A percentile compares a stretch with the other conserved stretches of the same genome.
These are phyloP conservation scores for Suillus sp. DNA, from an alignment of 768 basidiomycete species.

Conservation along the genomic window DNA sequence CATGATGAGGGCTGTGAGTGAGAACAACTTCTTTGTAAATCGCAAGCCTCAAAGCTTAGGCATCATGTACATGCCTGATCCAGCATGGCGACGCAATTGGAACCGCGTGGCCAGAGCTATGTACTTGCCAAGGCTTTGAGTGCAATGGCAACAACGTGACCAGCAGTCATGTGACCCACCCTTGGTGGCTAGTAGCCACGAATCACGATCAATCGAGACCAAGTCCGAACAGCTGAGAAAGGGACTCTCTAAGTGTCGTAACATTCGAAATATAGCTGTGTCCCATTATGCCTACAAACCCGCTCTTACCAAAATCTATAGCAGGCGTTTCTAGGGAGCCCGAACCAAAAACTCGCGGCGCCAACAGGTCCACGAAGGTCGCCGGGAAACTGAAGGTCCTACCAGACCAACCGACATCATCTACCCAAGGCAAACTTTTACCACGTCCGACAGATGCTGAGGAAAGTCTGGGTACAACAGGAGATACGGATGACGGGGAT, in stretches of 20 bases:
- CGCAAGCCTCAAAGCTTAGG: neutral
- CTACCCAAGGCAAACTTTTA: constrained; percentile 19
- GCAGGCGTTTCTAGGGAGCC: constrained; percentile 17
- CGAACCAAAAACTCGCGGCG: constrained; percentile 59
- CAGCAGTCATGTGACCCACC: neutral
- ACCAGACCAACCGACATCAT: constrained; percentile 76
- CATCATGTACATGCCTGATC: neutral
- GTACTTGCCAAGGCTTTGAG: neutral
- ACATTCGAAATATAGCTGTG: constrained; percentile 1
- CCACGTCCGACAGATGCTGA: constrained; percentile 30
- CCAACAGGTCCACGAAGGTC: constrained; percentile 78
- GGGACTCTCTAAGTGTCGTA: neutral
- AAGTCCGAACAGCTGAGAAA: neutral
- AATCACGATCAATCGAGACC: neutral
- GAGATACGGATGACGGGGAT: constrained; percentile 68
- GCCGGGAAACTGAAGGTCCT: constrained; percentile 87
- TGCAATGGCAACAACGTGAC: no score
- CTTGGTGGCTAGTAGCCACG: no score
- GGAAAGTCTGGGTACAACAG: constrained; percentile 50
- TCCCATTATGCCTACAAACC: constrained; percentile 31
- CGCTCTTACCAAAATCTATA: constrained; percentile 36
- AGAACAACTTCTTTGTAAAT: neutral
- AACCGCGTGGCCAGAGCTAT: neutral
- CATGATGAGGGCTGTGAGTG: neutral
- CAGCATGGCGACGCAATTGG: neutral